Percentiles rank a stretch among this genome's conserved stretches.
These are phyloP conservation scores for Exophiala calicioides DNA, from an alignment of 2,329 filamentous ascomycete species.

Conservation along the genomic window DNA sequence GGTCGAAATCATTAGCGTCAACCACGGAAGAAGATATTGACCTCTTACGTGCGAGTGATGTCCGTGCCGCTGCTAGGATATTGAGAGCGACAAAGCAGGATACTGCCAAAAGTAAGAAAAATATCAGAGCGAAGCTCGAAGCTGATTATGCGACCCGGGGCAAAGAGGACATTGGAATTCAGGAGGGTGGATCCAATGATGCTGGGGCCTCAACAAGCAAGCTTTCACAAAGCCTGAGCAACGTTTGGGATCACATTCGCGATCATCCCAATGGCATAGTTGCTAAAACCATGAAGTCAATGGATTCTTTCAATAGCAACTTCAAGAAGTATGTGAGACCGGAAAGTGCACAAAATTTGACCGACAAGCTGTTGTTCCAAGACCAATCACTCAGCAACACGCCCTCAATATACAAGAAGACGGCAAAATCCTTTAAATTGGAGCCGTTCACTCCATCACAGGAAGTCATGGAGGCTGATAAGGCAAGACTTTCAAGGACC, in stretches of 20 bases:
- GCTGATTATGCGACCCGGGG: slow-evolving; percentile 27
- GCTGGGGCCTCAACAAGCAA: slow-evolving; percentile 11
- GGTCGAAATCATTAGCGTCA: neutral
- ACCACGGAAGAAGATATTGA: slow-evolving; percentile 35
- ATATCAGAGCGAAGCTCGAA: slow-evolving; percentile 30
- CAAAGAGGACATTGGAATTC: slow-evolving; percentile 13
- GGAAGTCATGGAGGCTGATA: slow-evolving; percentile 8
- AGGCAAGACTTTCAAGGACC: slow-evolving; percentile 8
- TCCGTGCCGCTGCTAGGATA: slow-evolving; percentile 36
- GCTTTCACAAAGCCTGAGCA: slow-evolving; percentile 16
- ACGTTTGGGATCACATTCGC: slow-evolving; percentile 26
- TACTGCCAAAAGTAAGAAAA: slow-evolving; percentile 24
- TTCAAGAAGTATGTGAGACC: slow-evolving; percentile 21
- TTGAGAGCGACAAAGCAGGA: slow-evolving; percentile 29
- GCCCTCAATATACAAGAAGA: slow-evolving; percentile 22
- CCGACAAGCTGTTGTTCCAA: slow-evolving; percentile 23
- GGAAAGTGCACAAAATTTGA: slow-evolving; percentile 15
- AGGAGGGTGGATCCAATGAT: neutral
- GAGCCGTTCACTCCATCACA: slow-evolving; percentile 11
- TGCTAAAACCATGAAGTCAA: slow-evolving; percentile 27
- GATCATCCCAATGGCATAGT: slow-evolving; percentile 31
- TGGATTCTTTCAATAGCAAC: slow-evolving; percentile 21
- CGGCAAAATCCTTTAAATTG: neutral
- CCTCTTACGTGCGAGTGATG: slow-evolving; percentile 39
- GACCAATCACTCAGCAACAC: slow-evolving; percentile 19